Evolutionary conservation across 345 rosid species (phyloP), one percentile per base, ranked within the genome.

Genomic region (Passiflora organensis): DNA sequence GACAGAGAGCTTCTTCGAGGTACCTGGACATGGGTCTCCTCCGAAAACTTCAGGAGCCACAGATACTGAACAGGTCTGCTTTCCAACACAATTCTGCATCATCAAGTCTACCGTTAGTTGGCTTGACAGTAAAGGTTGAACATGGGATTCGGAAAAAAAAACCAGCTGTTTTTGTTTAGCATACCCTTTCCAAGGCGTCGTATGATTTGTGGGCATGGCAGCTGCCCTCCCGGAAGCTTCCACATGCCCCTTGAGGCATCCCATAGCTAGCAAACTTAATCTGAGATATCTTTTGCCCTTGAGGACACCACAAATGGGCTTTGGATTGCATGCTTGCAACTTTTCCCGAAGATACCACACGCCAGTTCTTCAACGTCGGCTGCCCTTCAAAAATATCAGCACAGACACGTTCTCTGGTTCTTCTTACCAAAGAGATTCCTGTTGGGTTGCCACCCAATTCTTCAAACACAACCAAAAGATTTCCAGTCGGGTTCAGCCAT

Each of bases 391-490:
- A 63, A 14, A 63, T 25, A 48, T 63, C 67, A 39, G 67, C 55
- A 21, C 69, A 65, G 1, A 71, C 77, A 58, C 72, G 66, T 43
- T 21, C 75, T 19, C 63, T 60, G 14, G 58, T 63, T 53, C 81
- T 72, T 41, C 63, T 64, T 13, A 63, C 62, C 51, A 76, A 48
- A 36, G 68, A 55, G 41, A 76, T 66, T 24, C 75, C 64, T 14
- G 25, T 21, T 1, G 77, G 70, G 16, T 72, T 62, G 5, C 81
- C 77, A 0, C 81, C 81, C 52, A 48, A 55, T 60, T 76, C 81
- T 67, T 76, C 81, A 8, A 76, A 76, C 16, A 76, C 51, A 3
- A 66, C 73, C 22, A 76, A 43, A 1, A 66, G 48, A 45, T 76
- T 76, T 32, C 68, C 74, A 3, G 41, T 56, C 17, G 81, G 68